Conservation (phyloP, 768 basidiomycete genomes). For the Russula earlei region DNA sequence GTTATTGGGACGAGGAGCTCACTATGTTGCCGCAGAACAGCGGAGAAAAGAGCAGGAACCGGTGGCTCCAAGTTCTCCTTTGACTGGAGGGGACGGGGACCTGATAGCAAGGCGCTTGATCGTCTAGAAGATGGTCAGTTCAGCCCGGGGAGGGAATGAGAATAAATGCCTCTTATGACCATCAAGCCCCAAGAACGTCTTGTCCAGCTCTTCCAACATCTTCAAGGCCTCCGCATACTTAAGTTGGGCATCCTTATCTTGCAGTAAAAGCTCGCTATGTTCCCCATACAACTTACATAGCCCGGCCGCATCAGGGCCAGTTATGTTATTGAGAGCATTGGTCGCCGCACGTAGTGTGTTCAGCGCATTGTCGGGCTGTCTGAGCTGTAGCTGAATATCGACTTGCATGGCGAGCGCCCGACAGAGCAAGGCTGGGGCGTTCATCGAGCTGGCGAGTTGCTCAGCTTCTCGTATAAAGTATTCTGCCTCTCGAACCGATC, state of each 20-base stretch:
- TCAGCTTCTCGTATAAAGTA: constrained; percentile 74
- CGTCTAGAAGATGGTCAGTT: constrained; percentile 9
- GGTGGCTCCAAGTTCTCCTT: constrained; percentile 34
- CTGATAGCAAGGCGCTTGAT: constrained; percentile 11
- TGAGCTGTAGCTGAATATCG: constrained; percentile 61
- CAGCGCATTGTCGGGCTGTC: constrained; percentile 47
- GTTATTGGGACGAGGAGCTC: constrained; percentile 23
- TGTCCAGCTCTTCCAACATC: constrained; percentile 56
- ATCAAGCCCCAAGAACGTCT: constrained; percentile 44
- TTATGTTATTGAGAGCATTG: constrained; percentile 35
- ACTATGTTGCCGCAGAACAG: constrained; percentile 63
- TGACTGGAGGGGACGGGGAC: background rate
- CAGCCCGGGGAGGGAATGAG: constrained; percentile 14
- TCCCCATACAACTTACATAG: constrained; percentile 48
- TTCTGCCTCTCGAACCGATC: constrained; percentile 77
- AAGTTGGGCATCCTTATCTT: constrained; percentile 38
- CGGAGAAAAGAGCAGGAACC: constrained; percentile 50
- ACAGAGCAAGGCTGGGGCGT: constrained; percentile 52
- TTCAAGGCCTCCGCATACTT: constrained; percentile 47
- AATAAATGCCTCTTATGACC: constrained; percentile 34
- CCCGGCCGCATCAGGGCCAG: constrained; percentile 50
- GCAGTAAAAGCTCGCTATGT: constrained; percentile 35
- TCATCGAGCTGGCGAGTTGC: constrained; percentile 61
- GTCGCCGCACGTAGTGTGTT: constrained; percentile 44
- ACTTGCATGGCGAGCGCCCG: constrained; percentile 58